Conservation (phyloP, 2,329 filamentous ascomycete species). For the Exserohilum rostratum region DNA sequence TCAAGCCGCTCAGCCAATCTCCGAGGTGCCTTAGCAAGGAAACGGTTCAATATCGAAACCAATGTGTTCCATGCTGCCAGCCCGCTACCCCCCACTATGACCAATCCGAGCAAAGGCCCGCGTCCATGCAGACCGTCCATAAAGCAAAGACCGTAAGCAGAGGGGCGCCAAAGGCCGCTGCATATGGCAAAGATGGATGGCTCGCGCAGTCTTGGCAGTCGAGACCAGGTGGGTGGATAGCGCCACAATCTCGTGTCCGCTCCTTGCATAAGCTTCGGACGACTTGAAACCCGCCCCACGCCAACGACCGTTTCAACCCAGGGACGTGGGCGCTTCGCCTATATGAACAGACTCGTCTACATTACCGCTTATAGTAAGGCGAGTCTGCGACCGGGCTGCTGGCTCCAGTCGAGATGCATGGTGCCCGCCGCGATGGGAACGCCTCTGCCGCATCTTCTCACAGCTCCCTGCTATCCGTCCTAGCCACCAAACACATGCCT, state of each 20-base stretch:
- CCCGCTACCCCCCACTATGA: background rate
- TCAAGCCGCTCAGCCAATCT: constrained; percentile 3
- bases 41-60: background rate
- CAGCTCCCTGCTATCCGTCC: constrained; percentile 16
- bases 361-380: constrained; percentile 21
- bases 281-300: constrained; percentile 41
- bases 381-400: constrained; percentile 15
- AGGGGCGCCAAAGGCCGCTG: background rate
- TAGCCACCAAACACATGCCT: constrained; percentile 11
- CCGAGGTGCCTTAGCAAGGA: background rate
- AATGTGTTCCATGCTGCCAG: background rate
- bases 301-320: constrained; percentile 43
- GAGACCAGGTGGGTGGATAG: constrained; percentile 17
- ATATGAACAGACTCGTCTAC: constrained; percentile 31
- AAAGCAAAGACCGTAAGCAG: background rate
- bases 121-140: background rate
- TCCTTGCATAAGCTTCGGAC: constrained; percentile 31
- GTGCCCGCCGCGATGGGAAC: constrained; percentile 32
- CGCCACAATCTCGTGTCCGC: constrained; percentile 20
- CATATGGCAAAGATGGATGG: constrained; percentile 10
- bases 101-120: background rate
- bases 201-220: constrained; percentile 18
- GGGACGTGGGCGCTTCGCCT: constrained; percentile 37
- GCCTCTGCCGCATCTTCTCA: constrained; percentile 22
- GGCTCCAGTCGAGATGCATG: constrained; percentile 20